Evolutionary conservation across 768 basidiomycete genomes (phyloP), one percentile per base, ranked within the genome.

Genomic region (Piloderma croceum): DNA sequence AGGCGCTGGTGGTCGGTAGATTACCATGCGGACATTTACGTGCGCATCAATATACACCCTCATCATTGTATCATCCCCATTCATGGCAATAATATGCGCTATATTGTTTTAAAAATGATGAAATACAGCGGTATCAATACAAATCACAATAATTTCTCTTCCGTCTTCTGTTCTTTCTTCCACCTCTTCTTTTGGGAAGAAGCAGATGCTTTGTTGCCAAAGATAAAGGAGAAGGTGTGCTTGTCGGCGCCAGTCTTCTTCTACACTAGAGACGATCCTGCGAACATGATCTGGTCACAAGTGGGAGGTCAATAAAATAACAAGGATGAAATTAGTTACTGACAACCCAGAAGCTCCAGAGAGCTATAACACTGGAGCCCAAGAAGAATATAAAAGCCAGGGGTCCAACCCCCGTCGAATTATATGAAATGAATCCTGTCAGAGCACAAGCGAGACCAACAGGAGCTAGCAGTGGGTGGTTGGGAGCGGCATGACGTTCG

Each of bases 241-340:
- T 89, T 89, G 62, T 89, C 85, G 15, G 85, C 81, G 13, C 87
- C 88, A 5, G 86, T 89, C 49, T 76, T 83, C 55, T 74, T 77
- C 23, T 85, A 87, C 34, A 74, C 58, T 27, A 63, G 55, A 19
- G 69, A 66, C 10, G 81, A 68, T 19, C 71, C 70, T 29, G 75
- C 71, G 52, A 89, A 86, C 36, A 79, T 52, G 34, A 81, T 68
- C 83, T 85, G 49, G 21, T 41, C 38, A 13, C 24, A 35, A 19
- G 34, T 31, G 20, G 15, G 25, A 35, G 19, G 41, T 38, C 19
- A 12, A 34, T 23, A 37, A 39, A 11, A 29, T 18, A n/a, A 29
- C 7, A 7, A 36, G 38, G 23, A 34, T 24, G 29, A 6, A 21
- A 37, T 17, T 31, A 45, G 35, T 34, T 31, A 71, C 78, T 39